Conservation (phyloP, 164 flowering plant species). For the Nymphaea thermarum region DNA sequence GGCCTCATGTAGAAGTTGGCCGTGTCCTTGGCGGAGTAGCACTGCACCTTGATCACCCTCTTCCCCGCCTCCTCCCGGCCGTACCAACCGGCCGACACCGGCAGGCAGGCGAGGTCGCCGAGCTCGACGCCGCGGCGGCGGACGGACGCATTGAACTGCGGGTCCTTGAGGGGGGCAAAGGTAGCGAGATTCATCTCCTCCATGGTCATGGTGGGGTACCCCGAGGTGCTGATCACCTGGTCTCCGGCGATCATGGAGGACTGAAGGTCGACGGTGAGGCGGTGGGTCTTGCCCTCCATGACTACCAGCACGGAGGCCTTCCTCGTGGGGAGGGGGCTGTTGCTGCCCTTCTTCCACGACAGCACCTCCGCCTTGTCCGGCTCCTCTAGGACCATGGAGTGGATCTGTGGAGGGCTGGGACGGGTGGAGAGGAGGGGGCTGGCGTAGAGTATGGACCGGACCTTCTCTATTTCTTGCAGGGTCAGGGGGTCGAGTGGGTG, state of each 20-base stretch:
- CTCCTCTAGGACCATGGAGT: constrained; percentile 47
- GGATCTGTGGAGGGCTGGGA: constrained; percentile 27
- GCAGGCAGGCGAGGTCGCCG: constrained; percentile 65
- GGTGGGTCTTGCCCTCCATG: constrained; percentile 25
- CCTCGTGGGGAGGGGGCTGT: constrained; percentile 40
- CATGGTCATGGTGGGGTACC: constrained; percentile 76
- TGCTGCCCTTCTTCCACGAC: constrained; percentile 40
- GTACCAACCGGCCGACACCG: constrained; percentile 77
- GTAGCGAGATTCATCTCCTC: constrained; percentile 72
- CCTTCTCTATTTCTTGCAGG: constrained; percentile 45
- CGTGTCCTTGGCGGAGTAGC: constrained; percentile 34
- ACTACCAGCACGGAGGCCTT: constrained; percentile 52
- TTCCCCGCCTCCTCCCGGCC: constrained; percentile 40
- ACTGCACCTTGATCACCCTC: constrained; percentile 41
- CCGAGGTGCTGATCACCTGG: constrained; percentile 23
- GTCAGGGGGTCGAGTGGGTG: constrained; percentile 98
- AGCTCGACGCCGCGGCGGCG: constrained; percentile 49
- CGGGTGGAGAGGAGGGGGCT: constrained; percentile 27
- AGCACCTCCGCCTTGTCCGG: constrained; percentile 42
- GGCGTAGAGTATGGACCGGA: constrained; percentile 34
- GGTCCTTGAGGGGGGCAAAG: constrained; percentile 38
- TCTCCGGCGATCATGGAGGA: constrained; percentile 24
- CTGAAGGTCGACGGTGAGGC: constrained; percentile 41
- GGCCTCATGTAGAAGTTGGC: constrained; percentile 68
- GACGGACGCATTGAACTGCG: constrained; percentile 62